Percentiles rank a stretch among this genome's conserved stretches.
Conservation (phyloP, 345 rosid genomes). For the Kandelia obovata region DNA sequence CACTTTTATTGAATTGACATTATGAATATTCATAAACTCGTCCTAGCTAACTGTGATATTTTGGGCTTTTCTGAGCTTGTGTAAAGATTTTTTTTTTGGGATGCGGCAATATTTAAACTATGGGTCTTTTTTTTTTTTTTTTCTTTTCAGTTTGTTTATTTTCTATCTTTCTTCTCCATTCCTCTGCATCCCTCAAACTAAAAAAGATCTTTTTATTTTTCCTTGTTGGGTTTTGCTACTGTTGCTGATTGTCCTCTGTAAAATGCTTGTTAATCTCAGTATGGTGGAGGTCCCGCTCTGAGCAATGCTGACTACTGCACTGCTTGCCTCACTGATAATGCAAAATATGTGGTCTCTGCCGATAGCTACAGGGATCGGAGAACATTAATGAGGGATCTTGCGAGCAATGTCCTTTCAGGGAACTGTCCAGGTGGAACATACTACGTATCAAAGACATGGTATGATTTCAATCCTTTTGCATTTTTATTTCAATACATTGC, state of each 20-base stretch:
- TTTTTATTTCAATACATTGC: constrained; percentile 10
- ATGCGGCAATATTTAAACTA: not conserved
- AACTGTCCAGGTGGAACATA: constrained; percentile 65
- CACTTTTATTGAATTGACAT: not conserved
- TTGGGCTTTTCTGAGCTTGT: not conserved
- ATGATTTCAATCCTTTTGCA: constrained; percentile 21
- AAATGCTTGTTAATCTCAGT: constrained; percentile 39
- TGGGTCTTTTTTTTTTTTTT: not conserved
- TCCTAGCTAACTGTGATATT: not conserved
- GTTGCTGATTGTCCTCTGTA: constrained; percentile 22
- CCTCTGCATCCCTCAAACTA: not conserved
- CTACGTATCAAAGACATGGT: constrained; percentile 82
- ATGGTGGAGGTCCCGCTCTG: constrained; percentile 71
- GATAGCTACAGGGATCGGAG: constrained; percentile 93
- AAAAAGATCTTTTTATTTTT: not conserved
- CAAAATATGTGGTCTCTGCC: constrained; percentile 59
- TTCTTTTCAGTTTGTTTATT: not conserved
- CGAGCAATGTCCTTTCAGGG: constrained; percentile 55
- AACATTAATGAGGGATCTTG: constrained; percentile 68
- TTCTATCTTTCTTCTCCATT: not conserved
- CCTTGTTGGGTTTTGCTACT: constrained; percentile 1
- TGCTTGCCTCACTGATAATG: constrained; percentile 75
- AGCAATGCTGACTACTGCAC: constrained; percentile 67
- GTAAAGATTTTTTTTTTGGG: too few species aligned
- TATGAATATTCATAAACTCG: not conserved